Conservation (phyloP, 805 yeast genomes). For the Limtongia smithiae region DNA sequence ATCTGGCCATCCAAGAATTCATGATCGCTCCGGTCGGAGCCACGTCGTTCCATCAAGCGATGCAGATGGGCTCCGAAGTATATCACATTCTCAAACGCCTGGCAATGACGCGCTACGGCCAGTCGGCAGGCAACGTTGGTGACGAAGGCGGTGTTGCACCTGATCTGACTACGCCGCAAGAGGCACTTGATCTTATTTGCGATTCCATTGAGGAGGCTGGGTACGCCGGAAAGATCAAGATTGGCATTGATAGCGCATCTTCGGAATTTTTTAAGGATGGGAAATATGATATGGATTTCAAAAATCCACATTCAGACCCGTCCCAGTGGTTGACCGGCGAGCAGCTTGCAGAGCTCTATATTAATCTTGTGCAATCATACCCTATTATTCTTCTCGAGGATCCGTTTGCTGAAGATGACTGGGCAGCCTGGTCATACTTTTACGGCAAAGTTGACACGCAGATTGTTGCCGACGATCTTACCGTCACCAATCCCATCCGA, state of each 20-base stretch:
- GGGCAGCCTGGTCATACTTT: conserved; percentile 97
- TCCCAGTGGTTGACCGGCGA: conserved; percentile 88
- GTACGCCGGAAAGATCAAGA: conserved; percentile 85
- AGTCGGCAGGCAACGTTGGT: conserved; percentile 99
- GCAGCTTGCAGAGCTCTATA: conserved; percentile 83
- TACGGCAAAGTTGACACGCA: conserved; percentile 55
- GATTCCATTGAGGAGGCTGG: conserved; percentile 91
- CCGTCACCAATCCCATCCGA: conserved; percentile 96
- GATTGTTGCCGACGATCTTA: conserved; percentile 96
- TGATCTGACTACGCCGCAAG: conserved; percentile 88
- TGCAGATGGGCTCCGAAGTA: conserved; percentile 96
- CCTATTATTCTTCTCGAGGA: conserved; percentile 98
- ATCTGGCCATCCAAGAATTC: conserved; percentile 98
- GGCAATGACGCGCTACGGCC: conserved; percentile 94
- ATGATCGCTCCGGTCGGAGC: conserved; percentile 98
- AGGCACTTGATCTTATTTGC: conserved; percentile 92
- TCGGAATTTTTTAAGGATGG: conserved; percentile 97
- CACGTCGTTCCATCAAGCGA: conserved; percentile 85
- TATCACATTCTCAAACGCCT: conserved; percentile 93
- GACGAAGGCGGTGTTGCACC: conserved; percentile 99
- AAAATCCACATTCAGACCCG: conserved; percentile 89
- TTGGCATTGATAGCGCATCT: conserved; percentile 95
- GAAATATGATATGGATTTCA: conserved; percentile 96
- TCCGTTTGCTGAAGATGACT: conserved; percentile 99
- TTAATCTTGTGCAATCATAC: conserved; percentile 74